A percentile compares a stretch with the other conserved stretches of the same genome.
Evolutionary conservation across 169 alveolate genomes (phyloP).

Genomic region (Eimeria falciformis): DNA sequence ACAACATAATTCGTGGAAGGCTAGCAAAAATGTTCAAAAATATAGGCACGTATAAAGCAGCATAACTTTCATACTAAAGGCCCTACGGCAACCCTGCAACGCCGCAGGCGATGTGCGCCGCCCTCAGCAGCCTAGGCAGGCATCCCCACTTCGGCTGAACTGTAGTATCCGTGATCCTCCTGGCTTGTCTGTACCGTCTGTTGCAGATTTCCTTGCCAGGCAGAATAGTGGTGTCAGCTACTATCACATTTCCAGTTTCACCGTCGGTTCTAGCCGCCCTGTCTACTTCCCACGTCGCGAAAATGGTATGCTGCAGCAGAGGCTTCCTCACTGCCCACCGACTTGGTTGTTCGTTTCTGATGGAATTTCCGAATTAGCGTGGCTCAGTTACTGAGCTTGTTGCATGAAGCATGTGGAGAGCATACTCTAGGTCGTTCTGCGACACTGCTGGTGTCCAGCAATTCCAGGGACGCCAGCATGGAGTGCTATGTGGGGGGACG

Average conservation of each 20-base stretch:
- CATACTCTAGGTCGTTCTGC: neutral
- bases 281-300: constrained; percentile 44
- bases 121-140: constrained; percentile 65
- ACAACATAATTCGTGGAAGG: no score
- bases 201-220: constrained; percentile 13
- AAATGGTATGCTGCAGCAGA: constrained; percentile 62
- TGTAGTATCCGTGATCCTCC: neutral
- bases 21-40: no score
- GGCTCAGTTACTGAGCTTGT: neutral
- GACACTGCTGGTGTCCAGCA: constrained; percentile 8
- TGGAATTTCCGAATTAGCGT: neutral
- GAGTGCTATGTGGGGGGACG: neutral
- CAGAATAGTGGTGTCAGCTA: constrained; percentile 8
- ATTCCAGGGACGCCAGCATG: neutral
- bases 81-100: no score
- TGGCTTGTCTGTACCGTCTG: constrained; percentile 1
- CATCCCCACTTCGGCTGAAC: constrained; percentile 67
- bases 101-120: constrained; percentile 66
- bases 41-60: no score
- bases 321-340: neutral
- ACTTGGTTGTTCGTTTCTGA: neutral
- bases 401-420: neutral
- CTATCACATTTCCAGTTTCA: constrained; percentile 9
- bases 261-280: constrained; percentile 69
- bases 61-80: no score